Percentiles rank a stretch among this genome's conserved stretches.
Conservation (phyloP, 148 eudicot species). For the Camellia japonica region DNA sequence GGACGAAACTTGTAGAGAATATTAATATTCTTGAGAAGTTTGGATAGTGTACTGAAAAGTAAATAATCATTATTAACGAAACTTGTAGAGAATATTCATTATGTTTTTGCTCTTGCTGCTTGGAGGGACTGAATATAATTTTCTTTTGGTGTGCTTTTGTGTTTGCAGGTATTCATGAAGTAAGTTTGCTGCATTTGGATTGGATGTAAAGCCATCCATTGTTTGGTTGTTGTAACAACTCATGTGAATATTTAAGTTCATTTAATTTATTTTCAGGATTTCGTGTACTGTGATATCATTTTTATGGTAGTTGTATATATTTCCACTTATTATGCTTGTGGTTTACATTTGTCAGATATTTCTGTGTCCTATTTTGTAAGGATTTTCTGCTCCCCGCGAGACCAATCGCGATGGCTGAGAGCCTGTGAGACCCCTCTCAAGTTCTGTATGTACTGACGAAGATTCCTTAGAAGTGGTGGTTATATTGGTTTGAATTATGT, state of each 20-base stretch:
- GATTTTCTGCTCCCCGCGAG: not conserved
- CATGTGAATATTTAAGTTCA: not conserved
- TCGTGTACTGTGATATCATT: not conserved
- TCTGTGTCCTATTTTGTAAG: not conserved
- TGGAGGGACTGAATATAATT: not conserved
- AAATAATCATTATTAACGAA: not conserved
- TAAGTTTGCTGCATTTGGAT: constrained; percentile 46
- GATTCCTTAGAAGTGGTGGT: not conserved
- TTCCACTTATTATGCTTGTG: constrained; percentile 4
- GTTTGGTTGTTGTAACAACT: constrained; percentile 9
- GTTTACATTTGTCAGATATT: not conserved
- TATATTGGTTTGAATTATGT: not conserved
- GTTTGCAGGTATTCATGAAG: constrained; percentile 97
- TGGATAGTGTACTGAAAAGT: not conserved
- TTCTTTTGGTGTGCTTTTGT: constrained; percentile 18
- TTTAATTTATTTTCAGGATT: not conserved
- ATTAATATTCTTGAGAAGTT: not conserved
- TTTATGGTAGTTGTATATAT: not conserved
- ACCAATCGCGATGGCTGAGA: too few species aligned
- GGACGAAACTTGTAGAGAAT: not conserved
- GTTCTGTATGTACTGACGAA: not conserved
- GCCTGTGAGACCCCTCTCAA: too few species aligned
- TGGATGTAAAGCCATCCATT: constrained; percentile 5
- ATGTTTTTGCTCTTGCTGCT: not conserved
- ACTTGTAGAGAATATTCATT: too few species aligned